A percentile compares a stretch with the other conserved stretches of the same genome.
Evolutionary conservation across 1,139 yeast species (phyloP).

Genomic region (Maudiozyma humilis): DNA sequence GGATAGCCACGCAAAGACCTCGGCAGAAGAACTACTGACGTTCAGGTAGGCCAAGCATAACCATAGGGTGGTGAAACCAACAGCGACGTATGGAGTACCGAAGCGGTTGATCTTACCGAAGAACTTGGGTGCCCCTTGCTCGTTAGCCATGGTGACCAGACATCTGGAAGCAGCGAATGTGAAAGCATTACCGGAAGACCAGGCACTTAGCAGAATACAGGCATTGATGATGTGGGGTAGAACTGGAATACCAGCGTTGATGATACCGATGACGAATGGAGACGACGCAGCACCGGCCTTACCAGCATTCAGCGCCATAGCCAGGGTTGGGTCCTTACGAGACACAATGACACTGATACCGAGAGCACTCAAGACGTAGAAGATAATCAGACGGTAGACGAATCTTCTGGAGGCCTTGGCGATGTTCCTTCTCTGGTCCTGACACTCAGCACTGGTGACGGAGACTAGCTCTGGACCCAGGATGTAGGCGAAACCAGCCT

Average conservation of each 20-base stretch:
- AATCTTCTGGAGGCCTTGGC: slow-evolving; percentile 43
- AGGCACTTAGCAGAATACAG: slow-evolving; percentile 43
- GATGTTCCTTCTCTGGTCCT: slow-evolving; percentile 42
- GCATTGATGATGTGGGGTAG: slow-evolving; percentile 46
- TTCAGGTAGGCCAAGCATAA: slow-evolving; percentile 37
- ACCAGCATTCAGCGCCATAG: slow-evolving; percentile 28
- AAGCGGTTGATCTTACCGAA: slow-evolving; percentile 37
- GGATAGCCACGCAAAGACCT: slow-evolving; percentile 60
- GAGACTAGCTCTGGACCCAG: slow-evolving; percentile 63
- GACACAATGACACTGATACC: slow-evolving; percentile 43
- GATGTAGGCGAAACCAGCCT: slow-evolving; percentile 56
- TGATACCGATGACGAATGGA: slow-evolving; percentile 48
- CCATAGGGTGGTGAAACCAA: slow-evolving; percentile 27
- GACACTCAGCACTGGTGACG: slow-evolving; percentile 42
- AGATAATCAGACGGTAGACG: slow-evolving; percentile 38
- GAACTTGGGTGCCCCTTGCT: slow-evolving; percentile 42
- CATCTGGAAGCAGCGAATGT: slow-evolving; percentile 39
- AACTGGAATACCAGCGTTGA: slow-evolving; percentile 42
- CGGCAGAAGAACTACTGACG: slow-evolving; percentile 33
- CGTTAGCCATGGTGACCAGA: slow-evolving; percentile 41
- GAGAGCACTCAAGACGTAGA: slow-evolving; percentile 40
- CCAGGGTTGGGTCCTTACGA: slow-evolving; percentile 36
- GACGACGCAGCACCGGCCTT: slow-evolving; percentile 45
- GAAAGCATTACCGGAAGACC: slow-evolving; percentile 44
- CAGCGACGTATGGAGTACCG: slow-evolving; percentile 40